Evolutionary conservation across 768 basidiomycete genomes (phyloP), one percentile per base, ranked within the genome.

Genomic region (Mycena maculata): DNA sequence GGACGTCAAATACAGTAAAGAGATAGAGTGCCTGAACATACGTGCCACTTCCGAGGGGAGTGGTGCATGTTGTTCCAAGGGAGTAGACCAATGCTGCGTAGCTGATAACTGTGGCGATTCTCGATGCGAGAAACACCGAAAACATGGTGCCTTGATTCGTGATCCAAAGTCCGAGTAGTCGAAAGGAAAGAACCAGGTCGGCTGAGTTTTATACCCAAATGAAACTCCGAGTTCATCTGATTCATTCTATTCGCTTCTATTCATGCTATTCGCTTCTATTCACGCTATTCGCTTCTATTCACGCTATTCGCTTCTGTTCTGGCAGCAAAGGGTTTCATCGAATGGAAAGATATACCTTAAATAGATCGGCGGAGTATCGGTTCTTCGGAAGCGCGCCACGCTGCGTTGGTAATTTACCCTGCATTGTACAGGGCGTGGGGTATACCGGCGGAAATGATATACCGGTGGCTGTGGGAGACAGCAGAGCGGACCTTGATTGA

Each of bases 41-140:
- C 63, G 54, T 57, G 31, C 63, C 63, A 36, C 9, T 4, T 57
- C 27, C 63, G 54, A 63, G 20, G 45, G 63, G 63, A 49, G 63
- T 63, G 25, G 63, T 49, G 48, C 63, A 63, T 57, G 63, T 49
- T 16, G 63, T 63, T 63, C 63, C 63, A 50, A 63, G 63, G 31
- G 63, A 63, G 54, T 63, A 22, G 63, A 30, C 63, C 38, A 57
- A 63, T 39, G 63, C 15, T 27, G 55, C 63, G 16, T 25, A 63
- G 63, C 47, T 42, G 54, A 63, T 56, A 39, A 63, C 44, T 25
- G 53, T 18, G 45, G 45, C 62, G 31, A 63, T 39, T 33, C 22
- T 55, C 44, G 41, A 44, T 54, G 38, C 50, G 38, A 62, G 28
- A 54, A 41, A 62, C n/a, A 22, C 11, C 36, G 25, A 54, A 13